Evolutionary conservation across 139 green algal species (phyloP), one percentile per base, ranked within the genome.

Genomic region (Coccomyxa sp.): DNA sequence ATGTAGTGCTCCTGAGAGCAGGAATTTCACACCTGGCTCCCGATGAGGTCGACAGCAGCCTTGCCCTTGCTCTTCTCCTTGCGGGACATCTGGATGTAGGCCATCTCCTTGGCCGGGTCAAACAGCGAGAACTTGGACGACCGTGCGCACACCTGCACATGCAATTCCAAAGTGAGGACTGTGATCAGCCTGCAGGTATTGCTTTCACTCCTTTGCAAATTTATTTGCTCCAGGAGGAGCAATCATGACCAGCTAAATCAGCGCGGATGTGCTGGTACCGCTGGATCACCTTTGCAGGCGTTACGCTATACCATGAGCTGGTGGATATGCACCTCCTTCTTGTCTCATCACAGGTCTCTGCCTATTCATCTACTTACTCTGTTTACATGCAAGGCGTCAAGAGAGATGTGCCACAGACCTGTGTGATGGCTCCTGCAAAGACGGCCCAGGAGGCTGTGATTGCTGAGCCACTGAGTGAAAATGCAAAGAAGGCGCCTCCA

Each of bases 81-180:
- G n/a, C 89, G 86, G 78, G 85, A 82, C 85, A 94, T 90, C 78
- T 92, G 86, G 37, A 97, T 97, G 90, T 95, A 97, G 73, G 93
- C 92, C 93, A 97, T 97, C 84, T 97, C 93, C 83, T 96, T 95
- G 55, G 91, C 89, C 1, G 91, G 91, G 79, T 94, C 91, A 70
- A 96, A 96, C 78, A 95, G 82, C 1, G 78, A 88, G 84, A 93
- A 95, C 85, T 95, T 95, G 83, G 85, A 77, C 35, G 85, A 83
- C 16, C 90, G 86, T 6, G 90, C 90, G 89, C 91, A 92, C 41
- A 93, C 89, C 82, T 88, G 70, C 34, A 18, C 18, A 44, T 16
- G 39, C 9, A 39, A 40, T 18, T 6, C n/a, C n/a, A n/a, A n/a
- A n/a, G n/a, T n/a, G n/a, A n/a, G n/a, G n/a, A n/a, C n/a, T n/a